Conservation (phyloP, 2,329 filamentous ascomycete genomes). For the Hymenoscyphus occultus region DNA sequence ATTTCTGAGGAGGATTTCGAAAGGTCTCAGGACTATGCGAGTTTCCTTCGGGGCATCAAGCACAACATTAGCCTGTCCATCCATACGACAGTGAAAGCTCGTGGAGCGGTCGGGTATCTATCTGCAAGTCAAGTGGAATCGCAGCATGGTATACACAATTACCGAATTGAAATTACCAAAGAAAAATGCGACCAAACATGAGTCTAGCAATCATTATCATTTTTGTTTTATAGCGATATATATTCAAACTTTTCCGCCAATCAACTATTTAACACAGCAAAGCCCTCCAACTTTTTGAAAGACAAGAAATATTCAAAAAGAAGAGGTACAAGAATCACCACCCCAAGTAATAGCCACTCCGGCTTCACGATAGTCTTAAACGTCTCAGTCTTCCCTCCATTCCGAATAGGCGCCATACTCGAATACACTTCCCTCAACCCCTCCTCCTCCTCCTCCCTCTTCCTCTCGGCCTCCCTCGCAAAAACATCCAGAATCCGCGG, state of each 20-base stretch:
- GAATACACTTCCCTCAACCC: not conserved
- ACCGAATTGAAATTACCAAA: no score
- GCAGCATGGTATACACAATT: no score
- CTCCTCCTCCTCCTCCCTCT: not conserved
- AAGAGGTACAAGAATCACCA: not conserved
- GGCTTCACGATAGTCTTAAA: not conserved
- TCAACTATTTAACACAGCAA: not conserved
- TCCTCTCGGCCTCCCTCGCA: not conserved
- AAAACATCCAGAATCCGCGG: not conserved
- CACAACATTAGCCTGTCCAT: no score
- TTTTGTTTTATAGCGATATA: not conserved
- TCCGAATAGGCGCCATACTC: not conserved
- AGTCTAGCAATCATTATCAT: no score
- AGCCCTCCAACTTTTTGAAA: not conserved
- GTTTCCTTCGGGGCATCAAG: no score
- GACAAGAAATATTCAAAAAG: not conserved
- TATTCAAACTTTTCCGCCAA: not conserved
- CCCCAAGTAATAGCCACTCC: not conserved
- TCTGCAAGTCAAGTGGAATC: no score
- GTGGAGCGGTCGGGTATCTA: no score
- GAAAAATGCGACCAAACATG: no score
- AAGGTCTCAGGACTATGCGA: no score
- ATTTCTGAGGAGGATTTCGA: no score
- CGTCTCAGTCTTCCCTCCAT: not conserved
- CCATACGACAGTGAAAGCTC: no score